Conservation (phyloP, 2,329 filamentous ascomycete genomes). For the Ceratocystiopsis sp. region DNA sequence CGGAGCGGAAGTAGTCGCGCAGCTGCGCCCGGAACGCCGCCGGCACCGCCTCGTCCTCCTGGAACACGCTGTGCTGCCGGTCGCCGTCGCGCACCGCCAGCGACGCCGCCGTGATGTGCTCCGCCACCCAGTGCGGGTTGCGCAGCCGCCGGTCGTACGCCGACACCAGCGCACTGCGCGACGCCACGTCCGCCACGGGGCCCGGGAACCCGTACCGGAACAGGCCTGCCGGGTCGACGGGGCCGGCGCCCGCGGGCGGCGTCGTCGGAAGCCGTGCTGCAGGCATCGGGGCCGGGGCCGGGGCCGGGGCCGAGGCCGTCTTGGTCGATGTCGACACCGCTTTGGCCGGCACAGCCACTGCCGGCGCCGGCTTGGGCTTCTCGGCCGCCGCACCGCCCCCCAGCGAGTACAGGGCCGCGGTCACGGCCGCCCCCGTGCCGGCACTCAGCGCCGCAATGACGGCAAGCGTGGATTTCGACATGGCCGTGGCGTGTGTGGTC, state of each 20-base stretch:
- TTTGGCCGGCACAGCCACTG: slow-evolving; percentile 34
- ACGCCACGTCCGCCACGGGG: slow-evolving; percentile 67
- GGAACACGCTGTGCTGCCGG: slow-evolving; percentile 66
- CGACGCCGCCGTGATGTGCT: slow-evolving; percentile 88
- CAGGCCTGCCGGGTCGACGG: slow-evolving; percentile 58
- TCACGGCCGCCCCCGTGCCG: slow-evolving; percentile 58
- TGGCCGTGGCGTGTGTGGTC: slow-evolving; percentile 16
- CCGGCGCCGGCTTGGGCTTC: slow-evolving; percentile 12
- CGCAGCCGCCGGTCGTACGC: slow-evolving; percentile 78
- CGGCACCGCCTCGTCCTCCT: slow-evolving; percentile 67
- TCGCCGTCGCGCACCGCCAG: slow-evolving; percentile 60
- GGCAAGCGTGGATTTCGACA: slow-evolving; percentile 66
- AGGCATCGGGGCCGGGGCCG: slow-evolving; percentile 25
- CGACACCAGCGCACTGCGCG: slow-evolving; percentile 61
- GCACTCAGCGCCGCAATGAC: slow-evolving; percentile 62
- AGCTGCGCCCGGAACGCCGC: slow-evolving; percentile 77
- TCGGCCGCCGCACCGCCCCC: slow-evolving; percentile 27
- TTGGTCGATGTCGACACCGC: slow-evolving; percentile 29
- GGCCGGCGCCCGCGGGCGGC: slow-evolving; percentile 17
- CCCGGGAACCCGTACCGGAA: slow-evolving; percentile 87
- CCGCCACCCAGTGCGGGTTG: slow-evolving; percentile 88
- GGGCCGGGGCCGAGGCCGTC: slow-evolving; percentile 11
- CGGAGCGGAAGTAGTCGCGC: slow-evolving; percentile 85
- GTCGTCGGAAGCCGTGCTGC: slow-evolving; percentile 34
- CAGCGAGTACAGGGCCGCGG: slow-evolving; percentile 48